These are phyloP conservation scores for Cyclotella baltica DNA, from an alignment of 108 stramenopile species.

Conservation along the genomic window DNA sequence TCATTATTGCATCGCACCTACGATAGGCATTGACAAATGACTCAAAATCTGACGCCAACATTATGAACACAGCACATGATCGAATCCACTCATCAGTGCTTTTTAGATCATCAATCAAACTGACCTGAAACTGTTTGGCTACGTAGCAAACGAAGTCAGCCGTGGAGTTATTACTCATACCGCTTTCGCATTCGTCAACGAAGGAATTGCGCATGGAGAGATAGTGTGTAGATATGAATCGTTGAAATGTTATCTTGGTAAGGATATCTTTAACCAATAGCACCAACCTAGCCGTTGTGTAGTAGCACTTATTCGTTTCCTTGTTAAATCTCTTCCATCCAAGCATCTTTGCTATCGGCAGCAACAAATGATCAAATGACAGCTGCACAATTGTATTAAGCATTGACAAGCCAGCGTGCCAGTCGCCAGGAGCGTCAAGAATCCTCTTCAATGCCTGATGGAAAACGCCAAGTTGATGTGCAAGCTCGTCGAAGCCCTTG, in stretches of 20 bases:
- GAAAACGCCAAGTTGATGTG: not conserved
- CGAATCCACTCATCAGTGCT: not conserved
- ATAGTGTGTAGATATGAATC: not conserved
- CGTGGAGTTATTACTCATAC: not conserved
- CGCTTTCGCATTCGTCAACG: not conserved
- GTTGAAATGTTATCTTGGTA: not conserved
- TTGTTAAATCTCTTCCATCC: not conserved
- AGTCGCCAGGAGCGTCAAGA: not conserved
- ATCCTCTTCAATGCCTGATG: not conserved
- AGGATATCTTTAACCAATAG: no score
- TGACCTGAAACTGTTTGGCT: no score
- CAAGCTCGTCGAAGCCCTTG: not conserved
- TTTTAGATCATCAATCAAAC: not conserved
- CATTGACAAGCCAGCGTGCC: slow-evolving; percentile 9
- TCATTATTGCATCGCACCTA: not conserved
- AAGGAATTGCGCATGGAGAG: not conserved
- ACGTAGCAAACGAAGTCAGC: not conserved
- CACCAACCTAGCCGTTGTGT: no score
- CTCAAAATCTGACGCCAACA: not conserved
- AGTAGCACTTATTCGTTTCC: not conserved
- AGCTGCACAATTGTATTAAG: not conserved
- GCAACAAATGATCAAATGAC: not conserved
- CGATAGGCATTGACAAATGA: not conserved
- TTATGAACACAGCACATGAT: not conserved
- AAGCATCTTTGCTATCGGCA: not conserved